Conservation (phyloP, 1,139 yeast genomes). For the Geotrichum aggregatum region DNA sequence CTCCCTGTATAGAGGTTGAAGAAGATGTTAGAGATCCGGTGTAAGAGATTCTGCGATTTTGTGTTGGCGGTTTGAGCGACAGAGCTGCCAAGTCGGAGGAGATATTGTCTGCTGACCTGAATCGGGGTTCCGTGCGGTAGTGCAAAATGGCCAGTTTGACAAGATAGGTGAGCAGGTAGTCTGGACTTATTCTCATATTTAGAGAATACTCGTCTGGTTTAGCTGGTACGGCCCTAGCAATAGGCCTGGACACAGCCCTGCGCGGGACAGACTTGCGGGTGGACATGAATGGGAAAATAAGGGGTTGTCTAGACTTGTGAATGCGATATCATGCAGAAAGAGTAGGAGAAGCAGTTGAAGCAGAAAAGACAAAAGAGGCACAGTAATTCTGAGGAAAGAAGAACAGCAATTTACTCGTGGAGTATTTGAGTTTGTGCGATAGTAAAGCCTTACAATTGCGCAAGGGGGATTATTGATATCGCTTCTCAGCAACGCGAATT, state of each 20-base stretch:
- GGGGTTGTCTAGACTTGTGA: too few relatives aligned
- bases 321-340: too few relatives aligned
- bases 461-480: too few relatives aligned
- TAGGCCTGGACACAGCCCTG: slow-evolving; percentile 9
- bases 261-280: slow-evolving; percentile 7
- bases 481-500: too few relatives aligned
- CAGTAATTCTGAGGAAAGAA: too few relatives aligned
- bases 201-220: neutral
- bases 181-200: slow-evolving; percentile 27
- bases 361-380: too few relatives aligned
- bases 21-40: neutral
- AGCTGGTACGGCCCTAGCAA: neutral
- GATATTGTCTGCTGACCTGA: slow-evolving; percentile 20
- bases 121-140: slow-evolving; percentile 36
- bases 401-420: too few relatives aligned
- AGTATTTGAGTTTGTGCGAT: too few relatives aligned
- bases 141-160: slow-evolving; percentile 36
- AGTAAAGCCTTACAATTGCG: too few relatives aligned
- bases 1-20: neutral
- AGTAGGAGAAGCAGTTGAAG: too few relatives aligned
- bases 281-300: neutral
- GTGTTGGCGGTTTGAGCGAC: slow-evolving; percentile 3
- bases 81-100: slow-evolving; percentile 1
- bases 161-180: slow-evolving; percentile 35
- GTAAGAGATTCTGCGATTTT: slow-evolving; percentile 15